Evolutionary conservation across 2,329 filamentous ascomycete species (phyloP).

Genomic region (Lithohypha guttulata): DNA sequence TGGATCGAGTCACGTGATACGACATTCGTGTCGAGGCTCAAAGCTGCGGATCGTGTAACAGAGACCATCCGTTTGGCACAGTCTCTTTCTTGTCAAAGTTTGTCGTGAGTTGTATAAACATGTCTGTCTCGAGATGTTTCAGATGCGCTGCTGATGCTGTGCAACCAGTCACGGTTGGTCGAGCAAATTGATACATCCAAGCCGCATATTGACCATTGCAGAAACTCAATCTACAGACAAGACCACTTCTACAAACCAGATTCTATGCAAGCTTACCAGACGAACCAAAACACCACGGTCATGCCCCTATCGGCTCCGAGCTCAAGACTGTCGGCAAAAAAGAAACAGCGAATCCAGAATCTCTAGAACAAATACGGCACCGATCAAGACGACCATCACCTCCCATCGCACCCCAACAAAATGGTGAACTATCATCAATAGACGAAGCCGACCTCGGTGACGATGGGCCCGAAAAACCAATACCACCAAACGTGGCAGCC

Average conservation of each 20-base stretch:
- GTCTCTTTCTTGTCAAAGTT: not conserved
- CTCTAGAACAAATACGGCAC: not conserved
- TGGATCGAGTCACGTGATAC: no score
- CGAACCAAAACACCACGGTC: not conserved
- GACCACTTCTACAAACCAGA: conserved; percentile 4
- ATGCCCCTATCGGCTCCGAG: not conserved
- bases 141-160: conserved; percentile 19
- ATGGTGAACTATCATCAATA: not conserved
- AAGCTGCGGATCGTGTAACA: not conserved
- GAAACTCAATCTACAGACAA: not conserved
- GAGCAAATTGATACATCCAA: not conserved
- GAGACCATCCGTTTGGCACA: no score
- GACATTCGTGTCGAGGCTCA: no score
- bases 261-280: conserved; percentile 7
- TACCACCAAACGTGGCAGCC: conserved; percentile 35
- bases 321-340: not conserved
- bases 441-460: no score
- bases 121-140: conserved; percentile 18
- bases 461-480: no score
- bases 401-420: not conserved
- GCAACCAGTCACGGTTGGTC: conserved; percentile 17
- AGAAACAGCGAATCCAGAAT: not conserved
- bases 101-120: conserved; percentile 7
- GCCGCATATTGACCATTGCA: conserved; percentile 1
- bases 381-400: conserved; percentile 1